Conservation (phyloP, 305 asterid species). For the Solanum hybrid region DNA sequence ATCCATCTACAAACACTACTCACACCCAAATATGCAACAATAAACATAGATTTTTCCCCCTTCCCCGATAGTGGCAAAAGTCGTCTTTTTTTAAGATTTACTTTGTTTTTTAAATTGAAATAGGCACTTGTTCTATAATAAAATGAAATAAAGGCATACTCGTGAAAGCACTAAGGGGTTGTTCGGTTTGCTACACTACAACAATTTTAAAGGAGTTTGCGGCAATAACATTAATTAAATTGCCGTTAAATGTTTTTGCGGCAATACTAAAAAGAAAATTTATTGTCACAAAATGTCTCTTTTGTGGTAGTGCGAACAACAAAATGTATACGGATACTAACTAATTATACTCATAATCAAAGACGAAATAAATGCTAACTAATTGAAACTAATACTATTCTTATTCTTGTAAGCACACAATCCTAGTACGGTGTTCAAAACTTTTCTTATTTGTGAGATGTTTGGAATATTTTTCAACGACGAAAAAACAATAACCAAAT, state of each 20-base stretch:
- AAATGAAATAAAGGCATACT: neutral
- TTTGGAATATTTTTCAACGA: neutral
- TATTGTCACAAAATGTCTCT: neutral
- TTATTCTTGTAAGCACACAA: neutral
- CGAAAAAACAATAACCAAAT: neutral
- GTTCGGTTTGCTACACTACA: neutral
- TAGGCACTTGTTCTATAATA: neutral
- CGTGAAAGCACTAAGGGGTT: neutral
- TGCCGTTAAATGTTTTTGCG: no score
- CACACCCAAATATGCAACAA: neutral
- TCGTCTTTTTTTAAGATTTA: neutral
- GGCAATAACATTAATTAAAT: no score
- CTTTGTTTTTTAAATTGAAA: neutral
- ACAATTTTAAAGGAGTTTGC: no score
- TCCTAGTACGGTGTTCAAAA: neutral
- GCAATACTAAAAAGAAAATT: no score
- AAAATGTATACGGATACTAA: neutral
- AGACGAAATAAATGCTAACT: neutral
- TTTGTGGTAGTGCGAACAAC: neutral
- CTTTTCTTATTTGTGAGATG: neutral
- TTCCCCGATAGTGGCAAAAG: neutral
- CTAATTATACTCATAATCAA: neutral
- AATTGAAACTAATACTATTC: neutral
- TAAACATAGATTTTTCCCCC: neutral
- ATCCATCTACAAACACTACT: slow-evolving; percentile 14